These are phyloP conservation scores for Pseudoscleropodium purum DNA, from an alignment of 225 moss, liverwort and hornwort genomes.

Conservation along the genomic window DNA sequence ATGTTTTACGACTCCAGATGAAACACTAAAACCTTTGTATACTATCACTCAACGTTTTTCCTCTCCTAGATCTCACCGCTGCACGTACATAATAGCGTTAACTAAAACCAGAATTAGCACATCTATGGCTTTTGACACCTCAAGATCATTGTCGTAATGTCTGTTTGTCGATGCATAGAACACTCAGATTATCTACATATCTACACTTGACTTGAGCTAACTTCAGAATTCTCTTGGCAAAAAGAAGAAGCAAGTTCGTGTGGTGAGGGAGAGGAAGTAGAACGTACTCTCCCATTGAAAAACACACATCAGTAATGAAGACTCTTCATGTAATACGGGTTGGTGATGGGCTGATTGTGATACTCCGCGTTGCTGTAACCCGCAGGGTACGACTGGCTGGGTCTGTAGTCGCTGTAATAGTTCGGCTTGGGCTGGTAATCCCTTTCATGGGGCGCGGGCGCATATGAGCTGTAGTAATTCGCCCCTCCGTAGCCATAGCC, in stretches of 20 bases:
- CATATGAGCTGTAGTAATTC: not conserved
- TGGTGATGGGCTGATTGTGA: conserved; percentile 13
- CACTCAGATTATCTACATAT: not conserved
- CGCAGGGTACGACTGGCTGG: conserved; percentile 18
- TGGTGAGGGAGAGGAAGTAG: not conserved
- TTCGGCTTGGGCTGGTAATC: conserved; percentile 22
- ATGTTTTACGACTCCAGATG: not conserved
- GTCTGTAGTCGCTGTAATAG: conserved; percentile 24
- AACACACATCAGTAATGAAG: not conserved
- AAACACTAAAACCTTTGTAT: not conserved
- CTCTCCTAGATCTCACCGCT: not conserved
- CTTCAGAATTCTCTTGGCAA: not conserved
- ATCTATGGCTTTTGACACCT: not conserved
- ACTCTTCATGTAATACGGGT: conserved; percentile 33
- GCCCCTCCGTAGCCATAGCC: not conserved
- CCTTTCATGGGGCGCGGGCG: not conserved
- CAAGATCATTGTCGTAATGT: not conserved
- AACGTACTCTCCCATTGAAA: not conserved
- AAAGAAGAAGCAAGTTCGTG: not conserved
- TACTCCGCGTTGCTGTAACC: not conserved
- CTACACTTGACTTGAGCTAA: not conserved
- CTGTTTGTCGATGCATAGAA: not conserved
- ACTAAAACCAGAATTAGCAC: not conserved
- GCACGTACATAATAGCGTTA: not conserved
- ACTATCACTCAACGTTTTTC: not conserved